Base-by-base conservation (phyloP, 2,329 filamentous ascomycete species). In the Cordyceps javanica region DNA sequence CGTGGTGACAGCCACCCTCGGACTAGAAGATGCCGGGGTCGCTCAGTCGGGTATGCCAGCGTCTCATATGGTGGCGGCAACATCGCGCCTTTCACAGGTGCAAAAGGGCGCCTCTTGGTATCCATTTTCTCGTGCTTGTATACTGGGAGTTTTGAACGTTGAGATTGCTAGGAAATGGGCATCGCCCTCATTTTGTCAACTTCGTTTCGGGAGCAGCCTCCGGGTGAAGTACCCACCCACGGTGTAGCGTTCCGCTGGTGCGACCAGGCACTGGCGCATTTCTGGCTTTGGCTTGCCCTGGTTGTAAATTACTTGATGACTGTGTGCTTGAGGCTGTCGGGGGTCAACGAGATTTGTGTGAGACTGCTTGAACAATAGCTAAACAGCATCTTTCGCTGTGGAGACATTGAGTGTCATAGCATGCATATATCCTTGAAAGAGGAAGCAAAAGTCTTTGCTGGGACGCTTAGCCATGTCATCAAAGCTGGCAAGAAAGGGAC, bases 351-450 rank as follows among this genome's bases (percentile, higher is more conserved):
- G n/a, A n/a, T n/a, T n/a, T n/a, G n/a, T n/a, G n/a, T n/a, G n/a
- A n/a, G n/a, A n/a, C n/a, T n/a, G n/a, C n/a, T n/a, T n/a, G n/a
- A n/a, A n/a, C n/a, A n/a, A n/a, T n/a, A n/a, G n/a, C n/a, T n/a
- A n/a, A n/a, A n/a, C n/a, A n/a, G 69, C 75, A 60, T 81, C 78
- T 53, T 73, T 70, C 3, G 79, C 62, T 0, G 72, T 73, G 63
- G 79, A 8, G 75, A 71, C 66, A 71, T 78, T 3, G 67, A 67
- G 0, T 81, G 60, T 0, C 70, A 68, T 4, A 81, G 66, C 0
- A 81, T 64, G 0, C 78, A 81, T 0, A 75, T 73, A 58, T 82
- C 74, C 7, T 62, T 64, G 62, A 81, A 81, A 0, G 72, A 72
- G 10, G 74, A 71, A 39, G 80, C 67, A 60, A 77, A 75, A 81